A percentile compares a stretch with the other conserved stretches of the same genome.
Conservation (phyloP, 2,329 filamentous ascomycete species). For the Colletotrichum brevisporum region DNA sequence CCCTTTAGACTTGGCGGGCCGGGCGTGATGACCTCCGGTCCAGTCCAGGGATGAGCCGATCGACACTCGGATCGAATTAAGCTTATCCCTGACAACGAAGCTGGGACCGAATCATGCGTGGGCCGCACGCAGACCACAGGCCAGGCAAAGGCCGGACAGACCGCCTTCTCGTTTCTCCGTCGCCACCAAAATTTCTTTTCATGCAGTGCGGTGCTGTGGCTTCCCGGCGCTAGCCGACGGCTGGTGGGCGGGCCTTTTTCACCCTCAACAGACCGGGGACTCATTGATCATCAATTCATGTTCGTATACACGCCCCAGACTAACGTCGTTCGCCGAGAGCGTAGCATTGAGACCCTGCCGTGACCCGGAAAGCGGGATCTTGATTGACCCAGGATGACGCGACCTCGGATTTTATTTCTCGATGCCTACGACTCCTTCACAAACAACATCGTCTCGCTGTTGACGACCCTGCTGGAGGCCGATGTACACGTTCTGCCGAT, state of each 20-base stretch:
- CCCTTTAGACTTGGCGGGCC: slow-evolving; percentile 1
- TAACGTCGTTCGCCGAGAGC: slow-evolving; percentile 20
- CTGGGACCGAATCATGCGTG: slow-evolving; percentile 27
- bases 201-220: not conserved
- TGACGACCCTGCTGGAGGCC: slow-evolving; percentile 78
- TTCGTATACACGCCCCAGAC: slow-evolving; percentile 22
- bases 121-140: not conserved
- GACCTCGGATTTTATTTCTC: slow-evolving; percentile 81
- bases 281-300: not conserved
- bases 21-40: not conserved
- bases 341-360: slow-evolving; percentile 22
- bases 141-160: not conserved
- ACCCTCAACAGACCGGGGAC: not conserved
- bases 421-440: slow-evolving; percentile 98
- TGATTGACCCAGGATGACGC: slow-evolving; percentile 45
- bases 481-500: slow-evolving; percentile 81
- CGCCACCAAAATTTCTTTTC: slow-evolving; percentile 35
- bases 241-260: slow-evolving; percentile 18
- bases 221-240: slow-evolving; percentile 36
- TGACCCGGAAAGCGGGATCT: slow-evolving; percentile 3
- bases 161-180: slow-evolving; percentile 35
- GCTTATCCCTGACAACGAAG: slow-evolving; percentile 32
- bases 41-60: not conserved
- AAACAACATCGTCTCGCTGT: slow-evolving; percentile 90
- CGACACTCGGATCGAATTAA: slow-evolving; percentile 28